Evolutionary conservation across 257 asterid genomes (phyloP).

Genomic region (Solanum dulcamara): DNA sequence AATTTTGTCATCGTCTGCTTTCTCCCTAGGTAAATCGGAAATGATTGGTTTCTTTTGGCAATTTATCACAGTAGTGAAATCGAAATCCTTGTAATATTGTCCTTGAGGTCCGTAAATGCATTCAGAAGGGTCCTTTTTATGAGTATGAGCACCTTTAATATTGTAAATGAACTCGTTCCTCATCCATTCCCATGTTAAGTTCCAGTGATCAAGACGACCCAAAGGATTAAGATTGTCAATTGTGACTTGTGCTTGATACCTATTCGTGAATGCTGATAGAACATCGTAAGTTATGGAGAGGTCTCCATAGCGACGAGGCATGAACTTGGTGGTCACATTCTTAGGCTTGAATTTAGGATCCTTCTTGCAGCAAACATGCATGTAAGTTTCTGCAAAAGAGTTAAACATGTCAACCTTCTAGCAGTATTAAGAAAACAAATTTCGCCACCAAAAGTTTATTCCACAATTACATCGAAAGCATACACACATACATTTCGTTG

Average conservation of each 20-base stretch:
- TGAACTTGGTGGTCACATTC: slow-evolving; percentile 27
- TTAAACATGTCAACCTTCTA: background rate
- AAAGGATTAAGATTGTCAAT: slow-evolving; percentile 74
- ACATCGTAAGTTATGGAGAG: slow-evolving; percentile 71
- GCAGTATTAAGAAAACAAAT: background rate
- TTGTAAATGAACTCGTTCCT: slow-evolving; percentile 70
- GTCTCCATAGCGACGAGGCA: slow-evolving; percentile 49
- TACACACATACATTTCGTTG: too few relatives aligned
- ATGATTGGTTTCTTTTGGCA: slow-evolving; percentile 63
- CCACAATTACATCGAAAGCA: too few relatives aligned
- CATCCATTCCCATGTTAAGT: slow-evolving; percentile 97
- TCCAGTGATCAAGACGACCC: slow-evolving; percentile 94
- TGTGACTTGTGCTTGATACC: slow-evolving; percentile 70
- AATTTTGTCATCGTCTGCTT: slow-evolving; percentile 49
- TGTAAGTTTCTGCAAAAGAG: slow-evolving; percentile 34
- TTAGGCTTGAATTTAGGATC: slow-evolving; percentile 67
- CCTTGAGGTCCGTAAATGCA: slow-evolving; percentile 91
- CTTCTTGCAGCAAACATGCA: slow-evolving; percentile 64
- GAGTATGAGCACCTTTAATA: slow-evolving; percentile 81
- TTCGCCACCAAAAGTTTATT: background rate
- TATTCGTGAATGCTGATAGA: slow-evolving; percentile 45
- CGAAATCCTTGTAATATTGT: slow-evolving; percentile 54
- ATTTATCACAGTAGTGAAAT: slow-evolving; percentile 59
- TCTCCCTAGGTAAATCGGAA: slow-evolving; percentile 61
- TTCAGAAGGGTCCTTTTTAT: slow-evolving; percentile 51